These are phyloP conservation scores for Ambrosia hybrid DNA, from an alignment of 140 eudicot genomes.

Conservation along the genomic window DNA sequence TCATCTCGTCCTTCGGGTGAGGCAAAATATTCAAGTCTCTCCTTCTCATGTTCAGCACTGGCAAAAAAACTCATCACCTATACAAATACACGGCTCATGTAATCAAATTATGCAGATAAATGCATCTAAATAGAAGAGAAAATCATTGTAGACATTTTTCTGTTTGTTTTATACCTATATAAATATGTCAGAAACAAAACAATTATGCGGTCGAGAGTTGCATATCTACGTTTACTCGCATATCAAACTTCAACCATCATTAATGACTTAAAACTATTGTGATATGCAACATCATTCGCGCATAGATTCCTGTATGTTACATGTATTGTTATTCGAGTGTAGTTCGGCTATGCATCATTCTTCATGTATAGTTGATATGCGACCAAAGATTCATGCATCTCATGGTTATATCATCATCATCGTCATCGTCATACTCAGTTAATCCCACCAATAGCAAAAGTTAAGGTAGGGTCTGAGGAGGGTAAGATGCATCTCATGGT, in stretches of 20 bases:
- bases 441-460: too few relatives aligned
- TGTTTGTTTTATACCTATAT: too few relatives aligned
- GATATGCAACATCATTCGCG: neutral
- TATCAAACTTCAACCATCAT: too few relatives aligned
- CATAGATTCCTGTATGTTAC: neutral
- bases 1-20: constrained; percentile 99
- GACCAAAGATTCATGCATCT: too few relatives aligned
- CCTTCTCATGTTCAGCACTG: constrained; percentile 87
- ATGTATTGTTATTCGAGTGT: neutral
- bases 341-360: neutral
- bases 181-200: too few relatives aligned
- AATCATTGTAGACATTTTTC: neutral
- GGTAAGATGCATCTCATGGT: too few relatives aligned
- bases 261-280: too few relatives aligned
- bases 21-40: constrained; percentile 82
- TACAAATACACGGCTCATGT: neutral
- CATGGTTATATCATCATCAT: too few relatives aligned
- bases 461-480: neutral
- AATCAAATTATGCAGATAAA: neutral
- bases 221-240: too few relatives aligned
- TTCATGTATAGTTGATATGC: neutral
- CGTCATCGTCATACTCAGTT: too few relatives aligned
- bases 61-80: constrained; percentile 91
- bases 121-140: neutral
- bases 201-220: too few relatives aligned